phyloP scores from a whole-genome alignment of 495 filamentous ascomycete genomes.

The Polyplosphaeria fusca region DNA sequence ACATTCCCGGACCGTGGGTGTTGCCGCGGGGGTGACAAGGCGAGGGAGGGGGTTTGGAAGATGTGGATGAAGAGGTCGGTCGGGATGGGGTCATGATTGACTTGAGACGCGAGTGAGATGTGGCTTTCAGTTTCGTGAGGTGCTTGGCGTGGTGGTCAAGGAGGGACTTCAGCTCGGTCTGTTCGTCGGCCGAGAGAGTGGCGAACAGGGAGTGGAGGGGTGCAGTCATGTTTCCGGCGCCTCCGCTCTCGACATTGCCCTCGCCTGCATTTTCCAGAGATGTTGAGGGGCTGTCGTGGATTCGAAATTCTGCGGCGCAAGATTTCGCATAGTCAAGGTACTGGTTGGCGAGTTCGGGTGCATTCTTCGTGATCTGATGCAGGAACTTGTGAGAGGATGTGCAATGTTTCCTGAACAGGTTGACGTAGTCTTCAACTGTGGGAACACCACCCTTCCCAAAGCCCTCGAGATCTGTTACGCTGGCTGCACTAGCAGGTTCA shows the following conservation, averaged over 20 bases:
- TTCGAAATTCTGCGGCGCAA: slow-evolving; percentile 44
- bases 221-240: slow-evolving; percentile 46
- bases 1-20: slow-evolving; percentile 58
- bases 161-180: slow-evolving; percentile 38
- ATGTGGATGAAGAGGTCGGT: slow-evolving; percentile 11
- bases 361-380: slow-evolving; percentile 59
- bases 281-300: neutral
- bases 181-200: slow-evolving; percentile 43
- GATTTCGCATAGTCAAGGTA: slow-evolving; percentile 49
- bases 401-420: slow-evolving; percentile 54
- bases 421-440: slow-evolving; percentile 60
- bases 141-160: slow-evolving; percentile 56
- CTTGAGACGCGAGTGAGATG: slow-evolving; percentile 49
- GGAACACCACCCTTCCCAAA: slow-evolving; percentile 35
- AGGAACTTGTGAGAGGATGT: slow-evolving; percentile 57
- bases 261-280: neutral
- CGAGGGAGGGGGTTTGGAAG: neutral
- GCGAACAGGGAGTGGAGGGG: slow-evolving; percentile 48
- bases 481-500: slow-evolving; percentile 32
- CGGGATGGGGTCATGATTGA: slow-evolving; percentile 35
- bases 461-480: neutral
- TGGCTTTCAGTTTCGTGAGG: slow-evolving; percentile 46
- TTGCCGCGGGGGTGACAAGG: slow-evolving; percentile 7
- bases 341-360: slow-evolving; percentile 52
- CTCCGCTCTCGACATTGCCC: slow-evolving; percentile 11